A percentile compares a stretch with the other conserved stretches of the same genome.
Evolutionary conservation across 768 basidiomycete genomes (phyloP).

Genomic region (Rossbeevera mucosa): DNA sequence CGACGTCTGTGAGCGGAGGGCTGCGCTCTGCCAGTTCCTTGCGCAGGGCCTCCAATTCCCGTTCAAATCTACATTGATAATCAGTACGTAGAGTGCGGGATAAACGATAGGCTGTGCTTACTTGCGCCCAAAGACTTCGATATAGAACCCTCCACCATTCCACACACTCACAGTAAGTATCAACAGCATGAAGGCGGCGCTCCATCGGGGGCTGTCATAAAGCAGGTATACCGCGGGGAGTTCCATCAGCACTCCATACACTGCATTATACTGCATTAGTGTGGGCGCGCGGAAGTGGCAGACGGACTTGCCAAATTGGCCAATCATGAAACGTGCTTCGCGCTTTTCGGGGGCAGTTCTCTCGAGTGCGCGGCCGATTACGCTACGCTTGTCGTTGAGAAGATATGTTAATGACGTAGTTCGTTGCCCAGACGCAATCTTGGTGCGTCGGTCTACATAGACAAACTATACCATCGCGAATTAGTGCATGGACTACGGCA

Average conservation of each 20-base stretch:
- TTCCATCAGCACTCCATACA: slow-evolving; percentile 83
- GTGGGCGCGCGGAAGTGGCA: neutral
- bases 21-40: slow-evolving; percentile 81
- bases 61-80: slow-evolving; percentile 65
- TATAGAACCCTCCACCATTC: slow-evolving; percentile 96
- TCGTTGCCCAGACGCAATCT: slow-evolving; percentile 88
- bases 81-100: slow-evolving; percentile 2
- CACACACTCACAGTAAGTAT: slow-evolving; percentile 88
- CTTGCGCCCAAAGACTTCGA: slow-evolving; percentile 97
- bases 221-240: slow-evolving; percentile 79
- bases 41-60: slow-evolving; percentile 83
- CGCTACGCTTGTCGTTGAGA: slow-evolving; percentile 81
- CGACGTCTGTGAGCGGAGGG: slow-evolving; percentile 44
- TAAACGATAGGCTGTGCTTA: slow-evolving; percentile 38
- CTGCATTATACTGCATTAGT: slow-evolving; percentile 35
- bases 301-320: slow-evolving; percentile 65
- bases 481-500: neutral
- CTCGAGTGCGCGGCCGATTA: slow-evolving; percentile 70
- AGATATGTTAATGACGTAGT: slow-evolving; percentile 88
- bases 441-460: slow-evolving; percentile 78
- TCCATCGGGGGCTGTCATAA: slow-evolving; percentile 77
- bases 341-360: slow-evolving; percentile 58
- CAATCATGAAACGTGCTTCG: slow-evolving; percentile 72
- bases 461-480: slow-evolving; percentile 53
- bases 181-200: slow-evolving; percentile 67